phyloP scores from a whole-genome alignment of 306 rosid genomes.

The Lathyrus aphaca region DNA sequence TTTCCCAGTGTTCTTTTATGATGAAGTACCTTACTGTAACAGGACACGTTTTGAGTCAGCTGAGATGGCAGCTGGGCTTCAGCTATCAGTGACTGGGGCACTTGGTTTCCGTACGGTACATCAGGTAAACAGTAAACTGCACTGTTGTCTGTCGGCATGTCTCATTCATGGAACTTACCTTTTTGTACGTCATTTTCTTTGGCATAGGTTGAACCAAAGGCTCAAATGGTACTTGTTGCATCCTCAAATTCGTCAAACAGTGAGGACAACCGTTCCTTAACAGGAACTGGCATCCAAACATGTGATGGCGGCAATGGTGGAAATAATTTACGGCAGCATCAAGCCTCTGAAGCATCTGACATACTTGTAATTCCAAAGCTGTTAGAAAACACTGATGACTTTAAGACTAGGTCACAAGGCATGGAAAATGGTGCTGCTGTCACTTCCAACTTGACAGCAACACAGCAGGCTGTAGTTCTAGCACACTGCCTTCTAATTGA shows the following conservation, averaged over 20 bases:
- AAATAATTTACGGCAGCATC: constrained; percentile 42
- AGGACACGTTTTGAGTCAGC: constrained; percentile 87
- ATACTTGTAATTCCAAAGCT: constrained; percentile 70
- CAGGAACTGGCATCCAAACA: constrained; percentile 41
- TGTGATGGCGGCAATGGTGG: constrained; percentile 43
- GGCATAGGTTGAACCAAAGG: constrained; percentile 84
- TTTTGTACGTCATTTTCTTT: constrained; percentile 37
- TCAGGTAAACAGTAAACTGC: constrained; percentile 64
- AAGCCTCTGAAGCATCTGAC: constrained; percentile 60
- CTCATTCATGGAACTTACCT: constrained; percentile 35
- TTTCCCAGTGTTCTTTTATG: constrained; percentile 34
- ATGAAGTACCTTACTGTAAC: constrained; percentile 42
- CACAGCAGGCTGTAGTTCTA: constrained; percentile 79
- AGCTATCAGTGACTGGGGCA: constrained; percentile 87
- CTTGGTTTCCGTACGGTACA: constrained; percentile 90
- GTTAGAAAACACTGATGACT: constrained; percentile 45
- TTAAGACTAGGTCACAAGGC: constrained; percentile 50
- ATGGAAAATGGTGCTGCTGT: constrained; percentile 50
- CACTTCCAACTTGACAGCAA: constrained; percentile 55
- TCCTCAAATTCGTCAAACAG: constrained; percentile 49
- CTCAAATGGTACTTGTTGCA: constrained; percentile 85
- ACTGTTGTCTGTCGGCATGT: not conserved
- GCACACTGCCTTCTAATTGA: constrained; percentile 86
- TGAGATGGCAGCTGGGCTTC: constrained; percentile 78
- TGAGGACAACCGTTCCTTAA: constrained; percentile 37